phyloP scores from a whole-genome alignment of 2,329 filamentous ascomycete genomes.

The Fusarium longipes region DNA sequence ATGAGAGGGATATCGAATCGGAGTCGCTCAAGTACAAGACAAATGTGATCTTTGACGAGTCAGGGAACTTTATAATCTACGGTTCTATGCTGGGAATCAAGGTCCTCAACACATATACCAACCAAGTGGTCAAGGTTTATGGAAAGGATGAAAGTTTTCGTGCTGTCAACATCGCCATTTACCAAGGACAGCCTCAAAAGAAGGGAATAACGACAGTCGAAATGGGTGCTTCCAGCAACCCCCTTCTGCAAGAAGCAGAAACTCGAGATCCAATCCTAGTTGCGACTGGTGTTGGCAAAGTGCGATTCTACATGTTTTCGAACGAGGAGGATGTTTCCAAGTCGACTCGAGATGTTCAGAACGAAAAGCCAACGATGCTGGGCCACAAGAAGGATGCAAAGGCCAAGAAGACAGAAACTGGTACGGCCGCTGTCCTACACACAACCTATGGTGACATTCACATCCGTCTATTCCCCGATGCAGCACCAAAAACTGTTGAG shows the following conservation, averaged over 20 bases:
- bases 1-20: constrained; percentile 87
- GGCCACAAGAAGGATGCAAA: constrained; percentile 65
- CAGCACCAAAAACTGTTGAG: constrained; percentile 93
- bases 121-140: constrained; percentile 89
- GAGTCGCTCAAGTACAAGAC: constrained; percentile 73
- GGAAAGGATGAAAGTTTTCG: constrained; percentile 90
- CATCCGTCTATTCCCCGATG: constrained; percentile 90
- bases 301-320: constrained; percentile 98
- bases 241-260: constrained; percentile 91
- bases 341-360: constrained; percentile 88
- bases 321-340: constrained; percentile 88
- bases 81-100: constrained; percentile 93
- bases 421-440: constrained; percentile 85
- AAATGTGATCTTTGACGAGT: constrained; percentile 96
- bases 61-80: constrained; percentile 93
- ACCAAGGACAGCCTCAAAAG: constrained; percentile 95
- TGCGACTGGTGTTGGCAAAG: constrained; percentile 84
- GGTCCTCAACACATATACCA: constrained; percentile 95
- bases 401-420: constrained; percentile 74
- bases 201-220: constrained; percentile 93
- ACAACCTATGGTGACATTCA: constrained; percentile 95
- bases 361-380: constrained; percentile 84
- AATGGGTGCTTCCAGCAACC: constrained; percentile 96
- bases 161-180: constrained; percentile 83
- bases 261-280: constrained; percentile 89